Base-by-base conservation (phyloP, 257 asterid species). In the Lycium barbarum region DNA sequence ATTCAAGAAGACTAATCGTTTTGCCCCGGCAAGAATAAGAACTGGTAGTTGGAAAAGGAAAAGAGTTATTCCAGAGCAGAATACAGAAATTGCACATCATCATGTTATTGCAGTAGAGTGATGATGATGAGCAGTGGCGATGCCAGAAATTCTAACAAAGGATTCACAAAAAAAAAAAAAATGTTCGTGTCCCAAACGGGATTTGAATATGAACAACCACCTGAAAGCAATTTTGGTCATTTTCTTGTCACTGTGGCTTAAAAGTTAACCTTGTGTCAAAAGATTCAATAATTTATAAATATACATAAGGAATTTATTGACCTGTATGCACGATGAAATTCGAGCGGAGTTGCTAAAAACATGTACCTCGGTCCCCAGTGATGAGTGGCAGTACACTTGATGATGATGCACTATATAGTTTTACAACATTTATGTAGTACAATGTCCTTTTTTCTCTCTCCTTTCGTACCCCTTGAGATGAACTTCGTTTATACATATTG, bases 1-100 rank as follows among this genome's bases (percentile, higher is more conserved):
- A 61, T 91, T 92, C 92, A 88, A 91, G 91, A 88, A 54, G 47
- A 49, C 63, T 26, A 53, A 51, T 51, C 26, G 7, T 22, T 22
- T 13, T 35, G 15, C 82, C 47, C 47, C 15, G 0, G 59, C 15
- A 15, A 51, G 63, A 76, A 33, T 8, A 22, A 7, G 47, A 51
- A 51, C 15, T 22, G 59, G 40, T 51, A 76, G 63, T 26, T 22
- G 63, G 81, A 22, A 76, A 76, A 26, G 47, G 47, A 76, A 49
- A 74, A 74, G 81, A 51, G 63, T 49, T 49, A 49, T 7, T 14
- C 81, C 62, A 13, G 45, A 51, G 81, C 81, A 5, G 14, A 76
- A n/a, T 22, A 51, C 63, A 22, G 62, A 76, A 51, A 51, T 6
- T 26, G 82, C 33, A 78, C 82, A 26, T 78, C 51, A 68, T 38